These are phyloP conservation scores for Leptomonas seymouri DNA, from an alignment of 208 protist species.

Conservation along the genomic window DNA sequence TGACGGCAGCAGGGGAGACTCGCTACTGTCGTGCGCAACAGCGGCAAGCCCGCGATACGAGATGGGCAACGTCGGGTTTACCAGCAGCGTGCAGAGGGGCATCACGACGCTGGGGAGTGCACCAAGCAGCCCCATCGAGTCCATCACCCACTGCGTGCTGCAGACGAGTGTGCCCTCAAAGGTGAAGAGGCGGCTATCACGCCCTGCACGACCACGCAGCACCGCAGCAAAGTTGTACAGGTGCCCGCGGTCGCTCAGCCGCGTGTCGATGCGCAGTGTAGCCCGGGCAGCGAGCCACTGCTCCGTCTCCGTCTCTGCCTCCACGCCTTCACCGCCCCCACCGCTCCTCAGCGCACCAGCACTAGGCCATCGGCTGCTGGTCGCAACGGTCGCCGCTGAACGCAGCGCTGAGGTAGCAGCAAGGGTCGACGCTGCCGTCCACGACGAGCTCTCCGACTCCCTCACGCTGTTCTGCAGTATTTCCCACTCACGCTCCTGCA, in stretches of 20 bases:
- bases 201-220: conserved; percentile 40
- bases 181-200: conserved; percentile 59
- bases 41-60: conserved; percentile 20
- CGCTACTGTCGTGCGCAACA: background rate
- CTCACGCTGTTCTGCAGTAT: conserved; percentile 12
- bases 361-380: background rate
- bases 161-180: conserved; percentile 78
- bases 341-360: background rate
- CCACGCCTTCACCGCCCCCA: conserved; percentile 5
- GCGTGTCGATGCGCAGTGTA: conserved; percentile 77
- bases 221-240: conserved; percentile 85
- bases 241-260: conserved; percentile 68
- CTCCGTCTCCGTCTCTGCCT: conserved; percentile 19
- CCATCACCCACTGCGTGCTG: conserved; percentile 63
- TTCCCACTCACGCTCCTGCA: conserved; percentile 40
- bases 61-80: conserved; percentile 78
- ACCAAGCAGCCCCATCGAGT: conserved; percentile 78
- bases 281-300: conserved; percentile 47
- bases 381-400: background rate
- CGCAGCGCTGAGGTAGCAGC: conserved; percentile 11
- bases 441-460: conserved; percentile 9
- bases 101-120: conserved; percentile 69
- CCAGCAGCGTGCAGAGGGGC: conserved; percentile 65
- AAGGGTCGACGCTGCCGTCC: conserved; percentile 9
- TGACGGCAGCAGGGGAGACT: conserved; percentile 7